Evolutionary conservation across 2,329 filamentous ascomycete genomes (phyloP), one percentile per base, ranked within the genome.

Genomic region (Penicillium carneum): DNA sequence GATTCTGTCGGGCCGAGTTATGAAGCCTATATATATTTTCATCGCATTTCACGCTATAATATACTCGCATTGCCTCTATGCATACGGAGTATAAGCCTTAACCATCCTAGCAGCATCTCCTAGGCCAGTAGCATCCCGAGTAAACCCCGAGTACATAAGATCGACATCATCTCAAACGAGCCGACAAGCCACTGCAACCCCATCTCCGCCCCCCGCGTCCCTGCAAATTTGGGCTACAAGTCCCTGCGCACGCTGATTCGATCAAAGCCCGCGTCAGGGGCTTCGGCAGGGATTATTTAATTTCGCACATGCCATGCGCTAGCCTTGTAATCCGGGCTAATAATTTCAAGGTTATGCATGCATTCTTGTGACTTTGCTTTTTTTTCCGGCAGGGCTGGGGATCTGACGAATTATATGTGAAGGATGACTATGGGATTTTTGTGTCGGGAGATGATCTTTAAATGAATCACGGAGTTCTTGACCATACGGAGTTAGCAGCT

Each of bases 131-230:
- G 11, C 18, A 16, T 34, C n/a, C 48, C 49, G 41, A 47, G 41
- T 26, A 42, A 16, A 55, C 0, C n/a, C 42, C 42, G 34, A 33
- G 16, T 29, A 1, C 18, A 49, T 50, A 43, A 16, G 63, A 67
- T 66, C 57, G 51, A 57, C 48, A 45, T 16, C 45, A 49, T 42
- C 34, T 56, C 51, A 48, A 55, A 41, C 46, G 11, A 58, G 48
- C 41, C 54, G 49, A 48, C 61, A 11, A 29, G 26, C 45, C 38
- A 23, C 12, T 33, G 16, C 2, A 26, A 38, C 23, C 12, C 31
- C 18, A 2, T 42, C 49, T 45, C 36, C 57, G 52, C 48, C 55
- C 55, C 50, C 54, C 39, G 8, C 33, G 14, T 54, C 56, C 53
- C 47, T 62, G 61, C n/a, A 59, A 59, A 55, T 50, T 59, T 53